Conservation (phyloP, 2,329 filamentous ascomycete genomes). For the Alternaria arborescens region DNA sequence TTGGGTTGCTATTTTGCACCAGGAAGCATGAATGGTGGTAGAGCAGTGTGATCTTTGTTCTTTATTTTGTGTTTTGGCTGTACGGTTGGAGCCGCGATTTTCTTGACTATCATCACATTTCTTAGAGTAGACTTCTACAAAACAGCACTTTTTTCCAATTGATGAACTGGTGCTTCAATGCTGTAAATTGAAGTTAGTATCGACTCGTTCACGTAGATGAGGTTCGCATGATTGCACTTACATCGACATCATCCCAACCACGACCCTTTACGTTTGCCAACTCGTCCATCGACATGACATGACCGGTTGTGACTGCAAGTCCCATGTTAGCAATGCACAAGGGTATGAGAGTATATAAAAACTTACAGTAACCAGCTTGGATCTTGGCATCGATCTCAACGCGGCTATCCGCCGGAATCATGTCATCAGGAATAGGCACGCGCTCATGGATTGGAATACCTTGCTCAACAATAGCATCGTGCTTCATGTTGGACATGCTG, state of each 20-base stretch:
- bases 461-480: constrained; percentile 86
- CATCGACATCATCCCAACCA: constrained; percentile 81
- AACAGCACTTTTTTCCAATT: constrained; percentile 4
- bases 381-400: constrained; percentile 99
- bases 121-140: constrained; percentile 17
- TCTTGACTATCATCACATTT: neutral
- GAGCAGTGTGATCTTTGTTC: neutral
- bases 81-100: neutral
- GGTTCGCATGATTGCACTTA: constrained; percentile 36
- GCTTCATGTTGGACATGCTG: constrained; percentile 98
- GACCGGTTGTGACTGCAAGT: constrained; percentile 76
- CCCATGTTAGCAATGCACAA: constrained; percentile 28
- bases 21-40: neutral
- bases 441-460: constrained; percentile 89
- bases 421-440: constrained; percentile 88
- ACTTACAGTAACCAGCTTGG: constrained; percentile 81
- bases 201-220: constrained; percentile 8
- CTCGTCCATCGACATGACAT: constrained; percentile 87
- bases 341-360: neutral
- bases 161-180: constrained; percentile 35
- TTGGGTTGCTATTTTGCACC: neutral
- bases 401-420: constrained; percentile 92
- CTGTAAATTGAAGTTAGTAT: constrained; percentile 40
- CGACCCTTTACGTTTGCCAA: constrained; percentile 85
- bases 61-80: neutral